Evolutionary conservation across 2,329 filamentous ascomycete genomes (phyloP), one percentile per base, ranked within the genome.

Genomic region (Endoconidiophora laricicola): DNA sequence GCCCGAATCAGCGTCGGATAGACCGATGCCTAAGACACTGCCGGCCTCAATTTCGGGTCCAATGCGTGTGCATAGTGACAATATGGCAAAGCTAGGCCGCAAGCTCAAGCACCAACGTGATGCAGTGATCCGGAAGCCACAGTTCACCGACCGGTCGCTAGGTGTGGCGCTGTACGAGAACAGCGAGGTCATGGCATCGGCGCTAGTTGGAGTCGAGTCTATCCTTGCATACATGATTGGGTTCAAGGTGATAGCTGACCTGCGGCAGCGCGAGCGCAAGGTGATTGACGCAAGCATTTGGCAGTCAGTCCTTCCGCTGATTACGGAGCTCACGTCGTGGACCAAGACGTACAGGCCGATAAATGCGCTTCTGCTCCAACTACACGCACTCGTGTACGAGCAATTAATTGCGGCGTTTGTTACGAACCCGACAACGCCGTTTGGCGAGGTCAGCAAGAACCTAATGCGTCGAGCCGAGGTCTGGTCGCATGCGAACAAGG

Each of bases 101-200:
- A 69, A 66, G 48, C 62, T 78, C 16, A 78, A 78, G 62, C 73
- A 76, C 54, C 63, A 68, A 10, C 70, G 72, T 23, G 74, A 78
- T 54, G 66, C 62, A 14, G 65, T 73, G 53, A 57, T 51, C 18
- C 52, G 52, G 23, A 33, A 59, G 41, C 55, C 48, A 0, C 56
- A 56, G 14, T 56, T 54, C 36, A 56, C 51, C 36, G 55, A 61
- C 4, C 60, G 53, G 3, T 50, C 52, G 6, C 56, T 51, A 50
- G 57, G 53, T 41, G 53, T 54, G 41, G 57, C 57, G 7, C 59
- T 60, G n/a, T 49, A 56, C 4, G 58, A 57, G 16, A 53, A 57
- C 5, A 56, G 59, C 36, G 59, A 62, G n/a, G 49, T 60, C 5
- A 69, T 67, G 56, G 61, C 65, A n/a, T 64, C 64, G 29, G 65